phyloP scores from a whole-genome alignment of 176 grass and related monocot genomes.

The Cenchrus americanus region DNA sequence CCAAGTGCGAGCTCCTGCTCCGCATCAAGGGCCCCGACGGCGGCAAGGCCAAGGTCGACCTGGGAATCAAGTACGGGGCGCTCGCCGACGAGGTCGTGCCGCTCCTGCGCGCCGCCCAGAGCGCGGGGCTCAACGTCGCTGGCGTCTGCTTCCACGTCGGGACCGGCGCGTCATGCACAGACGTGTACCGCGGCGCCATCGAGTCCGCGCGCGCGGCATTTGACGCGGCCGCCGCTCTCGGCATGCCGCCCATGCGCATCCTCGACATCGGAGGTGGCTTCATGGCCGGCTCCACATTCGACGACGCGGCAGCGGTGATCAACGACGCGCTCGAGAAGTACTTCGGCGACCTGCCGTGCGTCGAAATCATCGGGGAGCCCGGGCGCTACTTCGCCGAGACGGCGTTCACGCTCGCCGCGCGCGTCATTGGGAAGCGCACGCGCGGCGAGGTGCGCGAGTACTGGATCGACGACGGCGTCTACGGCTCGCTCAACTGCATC shows the following conservation, averaged over 20 bases:
- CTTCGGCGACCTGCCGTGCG: slow-evolving; percentile 39
- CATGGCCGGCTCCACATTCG: slow-evolving; percentile 27
- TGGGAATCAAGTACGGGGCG: slow-evolving; percentile 45
- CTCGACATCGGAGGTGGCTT: slow-evolving; percentile 54
- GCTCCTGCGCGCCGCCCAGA: slow-evolving; percentile 38
- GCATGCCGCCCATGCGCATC: slow-evolving; percentile 50
- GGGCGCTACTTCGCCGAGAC: slow-evolving; percentile 45
- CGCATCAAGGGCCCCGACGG: slow-evolving; percentile 49
- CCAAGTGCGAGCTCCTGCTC: slow-evolving; percentile 41
- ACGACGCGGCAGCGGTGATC: slow-evolving; percentile 20
- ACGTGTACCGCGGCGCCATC: slow-evolving; percentile 36
- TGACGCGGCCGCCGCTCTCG: slow-evolving; percentile 17
- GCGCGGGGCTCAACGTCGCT: slow-evolving; percentile 5
- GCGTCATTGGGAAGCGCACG: slow-evolving; percentile 48
- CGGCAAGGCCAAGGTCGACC: slow-evolving; percentile 24
- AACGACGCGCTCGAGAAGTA: slow-evolving; percentile 3
- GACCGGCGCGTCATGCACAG: slow-evolving; percentile 23
- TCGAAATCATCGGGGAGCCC: slow-evolving; percentile 45
- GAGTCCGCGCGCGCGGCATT: slow-evolving; percentile 34
- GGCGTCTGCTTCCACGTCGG: slow-evolving; percentile 57
- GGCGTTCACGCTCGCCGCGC: slow-evolving; percentile 38
- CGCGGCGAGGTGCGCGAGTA: slow-evolving; percentile 48
- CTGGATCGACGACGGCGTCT: slow-evolving; percentile 57
- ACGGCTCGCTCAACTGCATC: slow-evolving; percentile 51
- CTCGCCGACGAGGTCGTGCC: slow-evolving; percentile 40